phyloP scores from a whole-genome alignment of 176 grass and related monocot genomes.

The Oryza brachyantha region DNA sequence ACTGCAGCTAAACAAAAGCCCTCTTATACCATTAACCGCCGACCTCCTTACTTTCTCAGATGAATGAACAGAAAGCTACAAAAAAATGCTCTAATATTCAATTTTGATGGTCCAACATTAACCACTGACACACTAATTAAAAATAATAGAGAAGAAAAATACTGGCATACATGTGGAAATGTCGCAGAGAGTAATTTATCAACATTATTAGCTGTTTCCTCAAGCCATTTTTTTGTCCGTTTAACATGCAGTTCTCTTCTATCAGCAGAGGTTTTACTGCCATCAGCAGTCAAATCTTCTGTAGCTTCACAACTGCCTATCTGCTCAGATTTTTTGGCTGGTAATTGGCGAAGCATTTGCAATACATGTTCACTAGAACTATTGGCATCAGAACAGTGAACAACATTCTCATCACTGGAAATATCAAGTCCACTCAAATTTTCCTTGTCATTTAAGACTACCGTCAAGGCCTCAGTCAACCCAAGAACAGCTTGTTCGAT shows the following conservation, averaged over 20 bases:
- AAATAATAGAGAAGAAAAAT: not conserved
- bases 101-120: constrained; percentile 1
- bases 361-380: constrained; percentile 69
- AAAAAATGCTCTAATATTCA: constrained; percentile 22
- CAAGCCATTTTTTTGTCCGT: constrained; percentile 73
- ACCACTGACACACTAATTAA: constrained; percentile 10
- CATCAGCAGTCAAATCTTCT: not conserved
- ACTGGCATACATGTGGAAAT: constrained; percentile 70
- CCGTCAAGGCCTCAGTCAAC: constrained; percentile 75
- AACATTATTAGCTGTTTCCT: constrained; percentile 75
- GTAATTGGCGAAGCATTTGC: constrained; percentile 75
- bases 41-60: constrained; percentile 88
- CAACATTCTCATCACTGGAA: constrained; percentile 20
- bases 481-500: constrained; percentile 80
- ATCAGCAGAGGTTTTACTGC: constrained; percentile 30
- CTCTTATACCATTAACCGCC: constrained; percentile 58
- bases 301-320: constrained; percentile 29
- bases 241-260: constrained; percentile 57
- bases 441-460: constrained; percentile 83
- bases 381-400: not conserved
- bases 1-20: constrained; percentile 67
- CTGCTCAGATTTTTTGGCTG: constrained; percentile 39
- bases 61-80: constrained; percentile 84
- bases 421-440: constrained; percentile 43
- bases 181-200: constrained; percentile 79